A percentile compares a stretch with the other conserved stretches of the same genome.
Conservation (phyloP, 495 filamentous ascomycete genomes). For the Podospora fimiseda region DNA sequence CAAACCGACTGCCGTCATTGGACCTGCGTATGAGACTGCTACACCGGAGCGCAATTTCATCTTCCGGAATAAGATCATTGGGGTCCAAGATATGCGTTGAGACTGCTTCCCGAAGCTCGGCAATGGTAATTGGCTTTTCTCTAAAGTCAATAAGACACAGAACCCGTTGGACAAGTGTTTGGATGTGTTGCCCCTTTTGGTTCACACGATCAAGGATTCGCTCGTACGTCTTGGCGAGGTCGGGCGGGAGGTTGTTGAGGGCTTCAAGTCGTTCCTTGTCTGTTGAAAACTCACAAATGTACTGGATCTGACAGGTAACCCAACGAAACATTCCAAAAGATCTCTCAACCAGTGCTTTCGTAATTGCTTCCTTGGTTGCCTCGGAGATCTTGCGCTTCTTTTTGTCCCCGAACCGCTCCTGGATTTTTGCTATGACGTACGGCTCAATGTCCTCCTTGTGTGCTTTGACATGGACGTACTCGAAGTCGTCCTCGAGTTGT, state of each 20-base stretch:
- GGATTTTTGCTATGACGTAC: slow-evolving; percentile 11
- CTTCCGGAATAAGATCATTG: neutral
- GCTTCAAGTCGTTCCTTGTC: slow-evolving; percentile 27
- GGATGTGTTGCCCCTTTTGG: neutral
- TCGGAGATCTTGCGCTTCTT: neutral
- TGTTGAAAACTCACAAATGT: slow-evolving; percentile 26
- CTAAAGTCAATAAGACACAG: neutral
- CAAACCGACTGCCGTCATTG: neutral
- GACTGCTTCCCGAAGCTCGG: slow-evolving; percentile 3
- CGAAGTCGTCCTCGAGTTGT: slow-evolving; percentile 16
- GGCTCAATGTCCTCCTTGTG: slow-evolving; percentile 29
- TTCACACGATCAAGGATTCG: slow-evolving; percentile 27
- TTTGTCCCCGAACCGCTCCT: neutral
- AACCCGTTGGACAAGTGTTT: neutral
- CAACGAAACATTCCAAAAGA: slow-evolving; percentile 33
- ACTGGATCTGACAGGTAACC: slow-evolving; percentile 36
- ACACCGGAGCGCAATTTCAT: neutral
- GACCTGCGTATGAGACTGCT: slow-evolving; percentile 3
- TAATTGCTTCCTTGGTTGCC: slow-evolving; percentile 20
- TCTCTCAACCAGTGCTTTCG: neutral
- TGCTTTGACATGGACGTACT: slow-evolving; percentile 16
- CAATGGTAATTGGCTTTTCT: neutral
- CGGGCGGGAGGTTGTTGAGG: slow-evolving; percentile 27
- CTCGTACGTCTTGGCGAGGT: slow-evolving; percentile 26
- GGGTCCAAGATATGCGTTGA: neutral